Evolutionary conservation across 352 stramenopile species (phyloP).

Genomic region (Pythium sukuiense): DNA sequence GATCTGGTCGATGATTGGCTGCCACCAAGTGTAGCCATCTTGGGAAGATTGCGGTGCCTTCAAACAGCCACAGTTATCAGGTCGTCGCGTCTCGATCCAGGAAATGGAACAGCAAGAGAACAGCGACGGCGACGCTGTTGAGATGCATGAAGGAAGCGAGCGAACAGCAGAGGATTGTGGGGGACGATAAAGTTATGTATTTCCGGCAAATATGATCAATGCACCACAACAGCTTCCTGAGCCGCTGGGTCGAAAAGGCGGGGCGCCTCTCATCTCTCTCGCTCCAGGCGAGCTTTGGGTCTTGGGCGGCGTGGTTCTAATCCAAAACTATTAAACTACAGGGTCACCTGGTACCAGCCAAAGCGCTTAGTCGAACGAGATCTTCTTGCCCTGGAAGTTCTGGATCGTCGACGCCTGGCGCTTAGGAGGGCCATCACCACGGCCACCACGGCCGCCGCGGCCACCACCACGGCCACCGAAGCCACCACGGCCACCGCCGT

Average conservation of each 20-base stretch:
- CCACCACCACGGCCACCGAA: constrained; percentile 37
- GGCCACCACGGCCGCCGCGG: constrained; percentile 50
- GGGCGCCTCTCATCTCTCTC: constrained; percentile 4
- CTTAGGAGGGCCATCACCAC: constrained; percentile 71
- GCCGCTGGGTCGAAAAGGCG: not conserved
- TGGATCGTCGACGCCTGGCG: constrained; percentile 91
- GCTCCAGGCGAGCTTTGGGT: constrained; percentile 6
- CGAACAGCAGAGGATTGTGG: not conserved
- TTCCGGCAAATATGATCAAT: constrained; percentile 6
- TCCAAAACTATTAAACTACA: constrained; percentile 33
- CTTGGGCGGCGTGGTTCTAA: constrained; percentile 16
- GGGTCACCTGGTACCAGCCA: constrained; percentile 10
- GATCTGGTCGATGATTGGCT: not conserved
- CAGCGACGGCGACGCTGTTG: not conserved
- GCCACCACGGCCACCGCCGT: constrained; percentile 33
- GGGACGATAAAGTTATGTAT: constrained; percentile 6
- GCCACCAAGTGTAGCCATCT: constrained; percentile 11
- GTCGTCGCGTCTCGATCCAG: not conserved
- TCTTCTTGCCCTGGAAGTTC: constrained; percentile 95
- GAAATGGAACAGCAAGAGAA: not conserved
- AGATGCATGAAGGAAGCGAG: not conserved
- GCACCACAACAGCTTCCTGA: not conserved
- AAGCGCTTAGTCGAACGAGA: constrained; percentile 93
- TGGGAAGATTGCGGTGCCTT: not conserved
- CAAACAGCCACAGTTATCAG: not conserved